These are phyloP conservation scores for Termitomyces sp. DNA, from an alignment of 768 basidiomycete species.

Conservation along the genomic window DNA sequence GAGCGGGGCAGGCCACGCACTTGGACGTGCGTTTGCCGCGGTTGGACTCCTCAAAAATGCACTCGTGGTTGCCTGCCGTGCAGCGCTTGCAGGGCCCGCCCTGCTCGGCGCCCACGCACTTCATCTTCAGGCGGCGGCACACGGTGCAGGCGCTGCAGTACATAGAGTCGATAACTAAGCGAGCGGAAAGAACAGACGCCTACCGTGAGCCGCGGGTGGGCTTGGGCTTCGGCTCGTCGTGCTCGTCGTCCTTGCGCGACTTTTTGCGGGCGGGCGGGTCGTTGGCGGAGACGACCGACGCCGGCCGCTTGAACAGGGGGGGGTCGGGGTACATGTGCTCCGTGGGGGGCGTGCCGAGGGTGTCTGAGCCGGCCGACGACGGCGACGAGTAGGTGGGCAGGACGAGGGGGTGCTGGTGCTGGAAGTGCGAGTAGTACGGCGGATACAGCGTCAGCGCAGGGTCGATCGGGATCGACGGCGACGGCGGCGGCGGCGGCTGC, in stretches of 20 bases:
- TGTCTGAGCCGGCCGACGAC: constrained; percentile 75
- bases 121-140: constrained; percentile 90
- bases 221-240: constrained; percentile 63
- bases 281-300: constrained; percentile 32
- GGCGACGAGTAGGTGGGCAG: constrained; percentile 67
- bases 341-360: constrained; percentile 66
- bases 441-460: constrained; percentile 66
- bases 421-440: constrained; percentile 56
- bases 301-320: constrained; percentile 53
- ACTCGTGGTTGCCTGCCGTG: constrained; percentile 72
- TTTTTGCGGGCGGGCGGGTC: constrained; percentile 52
- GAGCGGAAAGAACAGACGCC: constrained; percentile 11
- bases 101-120: constrained; percentile 85
- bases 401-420: constrained; percentile 48
- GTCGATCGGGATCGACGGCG: constrained; percentile 59
- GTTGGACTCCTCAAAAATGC: constrained; percentile 95
- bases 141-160: constrained; percentile 79
- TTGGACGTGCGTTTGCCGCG: constrained; percentile 87
- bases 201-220: constrained; percentile 83
- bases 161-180: constrained; percentile 8
- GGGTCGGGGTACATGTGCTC: constrained; percentile 53
- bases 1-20: constrained; percentile 31
- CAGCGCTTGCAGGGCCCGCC: constrained; percentile 93
- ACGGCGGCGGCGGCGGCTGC: constrained; percentile 35
- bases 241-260: constrained; percentile 52